phyloP scores from a whole-genome alignment of 306 rosid species.

The Abrus pulchellus region DNA sequence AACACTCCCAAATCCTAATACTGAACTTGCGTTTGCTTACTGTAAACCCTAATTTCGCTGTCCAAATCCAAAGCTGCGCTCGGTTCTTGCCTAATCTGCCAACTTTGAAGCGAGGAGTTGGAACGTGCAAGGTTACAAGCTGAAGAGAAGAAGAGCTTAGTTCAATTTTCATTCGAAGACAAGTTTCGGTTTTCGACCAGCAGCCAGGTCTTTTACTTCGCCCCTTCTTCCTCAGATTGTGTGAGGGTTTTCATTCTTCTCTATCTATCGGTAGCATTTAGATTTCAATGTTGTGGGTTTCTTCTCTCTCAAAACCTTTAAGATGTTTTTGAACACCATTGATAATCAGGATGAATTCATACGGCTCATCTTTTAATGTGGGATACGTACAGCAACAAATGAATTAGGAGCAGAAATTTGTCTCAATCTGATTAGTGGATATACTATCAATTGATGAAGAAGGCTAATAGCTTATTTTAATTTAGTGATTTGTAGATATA shows the following conservation, averaged over 20 bases:
- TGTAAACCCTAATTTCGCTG: too few relatives aligned
- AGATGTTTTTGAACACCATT: too few relatives aligned
- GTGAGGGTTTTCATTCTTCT: neutral
- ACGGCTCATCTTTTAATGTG: too few relatives aligned
- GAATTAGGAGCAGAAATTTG: too few relatives aligned
- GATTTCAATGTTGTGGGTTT: neutral
- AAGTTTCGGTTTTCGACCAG: neutral
- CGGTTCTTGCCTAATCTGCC: too few relatives aligned
- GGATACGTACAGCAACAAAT: too few relatives aligned
- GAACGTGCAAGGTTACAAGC: neutral
- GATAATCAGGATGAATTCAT: too few relatives aligned
- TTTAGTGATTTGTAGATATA: conserved; percentile 36
- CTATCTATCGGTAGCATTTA: neutral
- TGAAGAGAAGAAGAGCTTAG: neutral
- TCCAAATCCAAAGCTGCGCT: too few relatives aligned
- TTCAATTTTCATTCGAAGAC: neutral
- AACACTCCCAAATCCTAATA: too few relatives aligned
- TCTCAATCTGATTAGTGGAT: too few relatives aligned
- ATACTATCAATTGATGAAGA: too few relatives aligned
- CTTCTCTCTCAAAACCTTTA: neutral
- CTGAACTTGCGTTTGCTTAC: too few relatives aligned
- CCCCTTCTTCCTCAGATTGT: neutral
- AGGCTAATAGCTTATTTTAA: neutral
- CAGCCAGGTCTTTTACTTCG: neutral
- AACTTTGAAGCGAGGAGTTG: neutral